Base-by-base conservation (phyloP, 2,329 filamentous ascomycete species). In the Botryotinia convoluta region DNA sequence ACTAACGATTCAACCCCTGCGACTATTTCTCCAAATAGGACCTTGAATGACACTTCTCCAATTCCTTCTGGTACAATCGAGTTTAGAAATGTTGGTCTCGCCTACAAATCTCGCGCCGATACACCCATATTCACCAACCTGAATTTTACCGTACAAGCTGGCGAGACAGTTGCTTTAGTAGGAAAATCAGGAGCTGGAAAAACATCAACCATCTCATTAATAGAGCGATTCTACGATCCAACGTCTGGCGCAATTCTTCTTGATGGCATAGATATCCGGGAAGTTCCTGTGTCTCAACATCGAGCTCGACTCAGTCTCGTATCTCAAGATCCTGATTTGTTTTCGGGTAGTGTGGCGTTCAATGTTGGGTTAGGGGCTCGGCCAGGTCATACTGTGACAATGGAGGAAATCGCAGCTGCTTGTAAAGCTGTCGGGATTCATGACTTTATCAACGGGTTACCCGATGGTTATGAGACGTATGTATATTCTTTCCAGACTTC, bases 381-480 rank as follows among this genome's bases (percentile, higher is more conserved):
- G 4, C 89, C 89, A 1, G 86, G 85, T 20, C 83, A 86, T 60
- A 85, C 86, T 44, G 87, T 87, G 1, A 87, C 86, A 0, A 84
- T 88, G 67, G 86, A 84, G 22, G 90, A 92, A 64, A 89, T 93
- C 68, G 85, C 90, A 75, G 87, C 88, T 71, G 91, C 91, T 0
- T 93, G 91, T 78, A 86, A 86, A 74, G 82, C 91, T 26, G 91
- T 90, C 39, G 91, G 91, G 77, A 91, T 93, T 75, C 90, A 93
- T 81, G 89, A 93, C 39, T 89, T 87, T 37, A 91, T 93, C 76
- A 82, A 84, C 73, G 82, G 85, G 0, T 82, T 93, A 26, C 90
- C 90, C 0, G 83, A 91, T 22, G 90, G 90, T 0, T 93, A 93
- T 78, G 83, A 91, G 18, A 93, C 91, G 1, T 91, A 95, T 76